Percentiles rank a stretch among this genome's conserved stretches.
phyloP scores from a whole-genome alignment of 768 basidiomycete species.

The Trametes villosa region DNA sequence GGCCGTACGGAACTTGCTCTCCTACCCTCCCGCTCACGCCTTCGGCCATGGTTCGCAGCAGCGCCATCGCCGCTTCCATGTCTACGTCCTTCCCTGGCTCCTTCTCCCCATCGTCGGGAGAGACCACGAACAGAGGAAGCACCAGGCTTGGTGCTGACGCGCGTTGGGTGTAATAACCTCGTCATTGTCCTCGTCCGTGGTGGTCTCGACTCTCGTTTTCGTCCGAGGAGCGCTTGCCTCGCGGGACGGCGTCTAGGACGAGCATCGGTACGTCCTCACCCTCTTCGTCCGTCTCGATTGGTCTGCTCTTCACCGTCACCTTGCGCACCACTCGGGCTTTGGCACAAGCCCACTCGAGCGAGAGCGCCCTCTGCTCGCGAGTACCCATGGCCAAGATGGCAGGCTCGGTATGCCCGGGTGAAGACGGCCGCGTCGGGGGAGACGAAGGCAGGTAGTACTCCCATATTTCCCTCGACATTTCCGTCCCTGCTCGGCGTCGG shows the following conservation, averaged over 20 bases:
- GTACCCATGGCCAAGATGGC: constrained; percentile 48
- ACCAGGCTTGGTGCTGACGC: constrained; percentile 23
- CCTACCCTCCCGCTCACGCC: constrained; percentile 1
- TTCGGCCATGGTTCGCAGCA: constrained; percentile 28
- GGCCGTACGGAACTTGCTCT: constrained; percentile 3
- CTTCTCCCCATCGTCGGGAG: constrained; percentile 8
- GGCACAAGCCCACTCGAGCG: constrained; percentile 79
- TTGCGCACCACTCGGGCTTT: constrained; percentile 39
- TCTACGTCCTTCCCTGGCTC: constrained; percentile 16
- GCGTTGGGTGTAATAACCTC: constrained; percentile 26
- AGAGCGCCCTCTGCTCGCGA: constrained; percentile 49
- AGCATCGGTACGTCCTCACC: constrained; percentile 24
- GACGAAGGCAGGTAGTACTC: constrained; percentile 63
- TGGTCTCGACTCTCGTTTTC: constrained; percentile 19
- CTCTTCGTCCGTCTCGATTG: constrained; percentile 27
- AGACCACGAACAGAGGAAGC: constrained; percentile 8
- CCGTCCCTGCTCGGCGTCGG: not conserved
- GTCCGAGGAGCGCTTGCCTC: constrained; percentile 4
- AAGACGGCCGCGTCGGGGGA: constrained; percentile 57
- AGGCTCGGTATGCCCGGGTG: constrained; percentile 52
- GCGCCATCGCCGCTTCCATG: constrained; percentile 30
- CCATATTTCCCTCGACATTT: constrained; percentile 31
- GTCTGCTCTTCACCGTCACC: not conserved
- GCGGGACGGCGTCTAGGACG: constrained; percentile 17
- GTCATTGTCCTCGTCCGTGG: constrained; percentile 24